Evolutionary conservation across 345 rosid species (phyloP).

Genomic region (Moringa oleifera): DNA sequence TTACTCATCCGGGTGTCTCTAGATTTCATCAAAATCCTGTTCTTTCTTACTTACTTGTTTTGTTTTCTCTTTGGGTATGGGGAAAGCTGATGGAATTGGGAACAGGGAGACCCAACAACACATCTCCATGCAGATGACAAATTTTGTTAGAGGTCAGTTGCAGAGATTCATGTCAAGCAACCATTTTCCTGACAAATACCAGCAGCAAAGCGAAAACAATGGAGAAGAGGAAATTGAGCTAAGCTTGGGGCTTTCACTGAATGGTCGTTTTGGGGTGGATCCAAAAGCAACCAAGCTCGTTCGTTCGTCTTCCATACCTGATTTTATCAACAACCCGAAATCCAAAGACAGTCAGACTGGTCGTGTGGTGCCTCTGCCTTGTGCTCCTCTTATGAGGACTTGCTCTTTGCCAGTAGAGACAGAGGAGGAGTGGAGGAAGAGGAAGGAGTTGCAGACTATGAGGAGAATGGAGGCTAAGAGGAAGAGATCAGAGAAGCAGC

Average conservation of each 20-base stretch:
- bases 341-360: conserved; percentile 12
- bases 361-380: conserved; percentile 19
- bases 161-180: conserved; percentile 33
- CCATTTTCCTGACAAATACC: conserved; percentile 14
- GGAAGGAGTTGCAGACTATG: conserved; percentile 55
- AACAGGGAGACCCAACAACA: conserved; percentile 23
- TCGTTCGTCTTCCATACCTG: conserved; percentile 59
- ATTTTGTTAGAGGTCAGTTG: conserved; percentile 32
- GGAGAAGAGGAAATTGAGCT: conserved; percentile 65
- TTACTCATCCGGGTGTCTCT: conserved; percentile 14
- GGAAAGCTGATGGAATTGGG: conserved; percentile 24
- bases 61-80: conserved; percentile 22
- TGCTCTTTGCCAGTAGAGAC: conserved; percentile 60
- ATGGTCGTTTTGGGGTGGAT: conserved; percentile 83
- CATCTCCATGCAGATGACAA: conserved; percentile 16
- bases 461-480: conserved; percentile 78
- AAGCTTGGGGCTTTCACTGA: conserved; percentile 67
- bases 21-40: background rate
- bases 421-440: conserved; percentile 70
- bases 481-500: conserved; percentile 71
- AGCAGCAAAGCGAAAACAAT: conserved; percentile 15
- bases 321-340: conserved; percentile 35
- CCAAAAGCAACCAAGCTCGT: conserved; percentile 43
- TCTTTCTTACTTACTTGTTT: background rate
- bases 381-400: conserved; percentile 38